Conservation (phyloP, 1,284 basidiomycete species). For the Ceratobasidium sp. region DNA sequence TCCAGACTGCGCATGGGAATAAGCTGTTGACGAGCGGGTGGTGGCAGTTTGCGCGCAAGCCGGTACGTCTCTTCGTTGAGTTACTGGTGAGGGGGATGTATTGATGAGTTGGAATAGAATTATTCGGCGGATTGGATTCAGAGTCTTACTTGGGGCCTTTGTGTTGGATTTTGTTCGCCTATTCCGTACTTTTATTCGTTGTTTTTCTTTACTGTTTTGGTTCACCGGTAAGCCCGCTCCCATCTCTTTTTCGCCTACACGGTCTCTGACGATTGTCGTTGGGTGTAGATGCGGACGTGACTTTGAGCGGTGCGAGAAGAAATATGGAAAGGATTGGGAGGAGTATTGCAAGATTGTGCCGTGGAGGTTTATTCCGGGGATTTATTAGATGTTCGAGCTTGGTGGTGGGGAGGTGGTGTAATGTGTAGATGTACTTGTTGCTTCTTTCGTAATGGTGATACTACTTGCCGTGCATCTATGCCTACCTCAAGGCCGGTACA, state of each 20-base stretch:
- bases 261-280: no score
- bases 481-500: no score
- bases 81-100: neutral
- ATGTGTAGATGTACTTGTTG: no score
- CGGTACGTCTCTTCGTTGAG: conserved; percentile 60
- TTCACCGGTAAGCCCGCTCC: conserved; percentile 61
- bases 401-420: neutral
- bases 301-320: conserved; percentile 86
- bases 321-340: conserved; percentile 97
- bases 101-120: conserved; percentile 66
- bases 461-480: no score
- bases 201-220: conserved; percentile 90
- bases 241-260: neutral
- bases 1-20: conserved; percentile 96
- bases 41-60: conserved; percentile 92
- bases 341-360: conserved; percentile 86
- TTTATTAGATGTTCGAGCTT: conserved; percentile 54
- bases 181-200: conserved; percentile 97
- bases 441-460: no score
- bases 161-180: conserved; percentile 81
- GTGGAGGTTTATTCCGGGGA: conserved; percentile 86
- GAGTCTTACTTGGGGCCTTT: conserved; percentile 89
- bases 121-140: conserved; percentile 91
- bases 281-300: conserved; percentile 77
- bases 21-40: conserved; percentile 86